Evolutionary conservation across 1,284 basidiomycete species (phyloP).

Genomic region (Macrocystidia cucumis): DNA sequence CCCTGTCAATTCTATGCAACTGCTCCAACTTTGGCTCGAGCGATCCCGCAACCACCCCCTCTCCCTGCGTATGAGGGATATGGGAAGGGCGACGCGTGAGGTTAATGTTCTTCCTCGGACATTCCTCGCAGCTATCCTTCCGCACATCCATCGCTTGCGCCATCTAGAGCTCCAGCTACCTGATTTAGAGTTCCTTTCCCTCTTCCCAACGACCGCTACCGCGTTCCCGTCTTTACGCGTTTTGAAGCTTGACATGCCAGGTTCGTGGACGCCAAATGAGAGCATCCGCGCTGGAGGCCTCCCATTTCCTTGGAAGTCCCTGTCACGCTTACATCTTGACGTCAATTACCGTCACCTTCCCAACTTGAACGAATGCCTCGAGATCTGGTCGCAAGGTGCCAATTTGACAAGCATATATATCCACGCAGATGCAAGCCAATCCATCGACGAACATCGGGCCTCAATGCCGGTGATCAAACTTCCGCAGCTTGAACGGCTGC

Average conservation of each 20-base stretch:
- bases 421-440: too few relatives aligned
- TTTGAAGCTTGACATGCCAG: conserved; percentile 20
- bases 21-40: conserved; percentile 26
- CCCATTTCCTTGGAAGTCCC: conserved; percentile 23
- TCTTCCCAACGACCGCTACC: conserved; percentile 13
- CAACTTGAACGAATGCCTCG: conserved; percentile 24
- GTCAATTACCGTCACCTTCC: conserved; percentile 20
- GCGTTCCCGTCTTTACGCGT: conserved; percentile 20
- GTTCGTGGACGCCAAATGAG: too few relatives aligned
- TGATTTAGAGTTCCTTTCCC: conserved; percentile 17
- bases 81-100: too few relatives aligned
- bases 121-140: conserved; percentile 21
- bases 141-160: conserved; percentile 25
- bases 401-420: too few relatives aligned
- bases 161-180: conserved; percentile 24
- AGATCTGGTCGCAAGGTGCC: conserved; percentile 21
- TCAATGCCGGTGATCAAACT: neutral
- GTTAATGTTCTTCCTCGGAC: conserved; percentile 17
- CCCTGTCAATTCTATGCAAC: too few relatives aligned
- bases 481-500: too few relatives aligned
- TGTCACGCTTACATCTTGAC: conserved; percentile 27
- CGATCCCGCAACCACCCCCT: conserved; percentile 26
- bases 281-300: conserved; percentile 17
- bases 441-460: too few relatives aligned
- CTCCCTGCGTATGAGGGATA: conserved; percentile 23